phyloP scores from a whole-genome alignment of 2,329 filamentous ascomycete genomes.

The Ramichloridium luteum region DNA sequence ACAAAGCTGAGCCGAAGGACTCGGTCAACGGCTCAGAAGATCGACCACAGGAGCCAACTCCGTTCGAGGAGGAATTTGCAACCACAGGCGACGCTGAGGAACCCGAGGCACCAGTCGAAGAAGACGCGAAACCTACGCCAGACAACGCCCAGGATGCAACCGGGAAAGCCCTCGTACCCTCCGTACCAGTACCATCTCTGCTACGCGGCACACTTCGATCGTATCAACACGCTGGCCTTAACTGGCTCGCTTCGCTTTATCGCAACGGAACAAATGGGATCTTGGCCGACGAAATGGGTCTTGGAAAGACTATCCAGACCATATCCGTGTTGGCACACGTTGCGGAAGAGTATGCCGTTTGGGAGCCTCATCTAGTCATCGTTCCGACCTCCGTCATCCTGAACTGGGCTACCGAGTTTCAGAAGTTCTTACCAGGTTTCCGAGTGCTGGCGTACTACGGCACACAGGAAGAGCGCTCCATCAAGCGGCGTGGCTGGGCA shows the following conservation, averaged over 20 bases:
- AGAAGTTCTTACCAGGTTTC: slow-evolving; percentile 96
- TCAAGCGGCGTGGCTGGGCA: slow-evolving; percentile 86
- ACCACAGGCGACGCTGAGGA: slow-evolving; percentile 1
- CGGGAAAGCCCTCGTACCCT: slow-evolving; percentile 15
- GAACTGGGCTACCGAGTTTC: slow-evolving; percentile 99
- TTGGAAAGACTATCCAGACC: slow-evolving; percentile 97
- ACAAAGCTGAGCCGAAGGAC: neutral
- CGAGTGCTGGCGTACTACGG: slow-evolving; percentile 97
- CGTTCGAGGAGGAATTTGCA: too few species aligned
- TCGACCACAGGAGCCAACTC: neutral
- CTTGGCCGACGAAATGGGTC: slow-evolving; percentile 93
- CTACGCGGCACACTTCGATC: slow-evolving; percentile 82
- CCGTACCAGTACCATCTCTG: slow-evolving; percentile 48
- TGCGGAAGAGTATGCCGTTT: slow-evolving; percentile 77
- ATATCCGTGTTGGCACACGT: slow-evolving; percentile 88
- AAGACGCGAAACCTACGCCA: slow-evolving; percentile 3
- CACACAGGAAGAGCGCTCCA: slow-evolving; percentile 77
- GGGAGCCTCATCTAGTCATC: slow-evolving; percentile 91
- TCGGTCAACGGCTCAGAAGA: slow-evolving; percentile 1
- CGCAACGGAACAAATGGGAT: slow-evolving; percentile 91
- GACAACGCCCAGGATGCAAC: slow-evolving; percentile 16
- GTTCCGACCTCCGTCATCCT: slow-evolving; percentile 97
- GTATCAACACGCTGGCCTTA: slow-evolving; percentile 92
- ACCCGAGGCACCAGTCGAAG: slow-evolving; percentile 1
- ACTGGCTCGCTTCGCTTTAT: slow-evolving; percentile 92